Evolutionary conservation across 1,284 basidiomycete species (phyloP).

Genomic region (Ustilago loliicola): DNA sequence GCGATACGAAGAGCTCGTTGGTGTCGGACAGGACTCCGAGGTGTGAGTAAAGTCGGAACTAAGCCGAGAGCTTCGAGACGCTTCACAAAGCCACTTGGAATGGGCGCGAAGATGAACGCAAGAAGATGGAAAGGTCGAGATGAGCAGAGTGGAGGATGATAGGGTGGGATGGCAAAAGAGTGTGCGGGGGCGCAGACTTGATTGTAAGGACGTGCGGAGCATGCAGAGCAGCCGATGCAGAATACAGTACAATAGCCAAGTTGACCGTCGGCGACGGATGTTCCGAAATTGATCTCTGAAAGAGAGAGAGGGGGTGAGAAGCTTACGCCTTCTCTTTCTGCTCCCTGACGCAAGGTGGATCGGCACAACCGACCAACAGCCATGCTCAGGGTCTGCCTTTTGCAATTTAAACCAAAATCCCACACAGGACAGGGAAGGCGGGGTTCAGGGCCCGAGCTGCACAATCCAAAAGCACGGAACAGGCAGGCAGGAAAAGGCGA

Average conservation of each 20-base stretch:
- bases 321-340: background rate
- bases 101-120: background rate
- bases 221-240: background rate
- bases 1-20: too few relatives aligned
- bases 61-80: background rate
- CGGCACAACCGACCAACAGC: background rate
- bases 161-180: too few relatives aligned
- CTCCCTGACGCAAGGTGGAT: background rate
- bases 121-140: background rate
- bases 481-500: too few relatives aligned
- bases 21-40: too few relatives aligned
- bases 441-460: too few relatives aligned
- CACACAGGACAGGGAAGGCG: too few relatives aligned
- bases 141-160: background rate
- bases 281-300: background rate
- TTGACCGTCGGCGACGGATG: conserved; percentile 3
- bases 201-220: too few relatives aligned
- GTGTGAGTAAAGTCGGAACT: too few relatives aligned
- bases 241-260: too few relatives aligned
- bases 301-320: background rate
- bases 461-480: too few relatives aligned
- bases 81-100: background rate
- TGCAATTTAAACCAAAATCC: background rate
- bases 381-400: background rate
- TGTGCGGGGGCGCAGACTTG: background rate